Conservation (phyloP, 2,329 filamentous ascomycete species). For the Beauveria sp. region DNA sequence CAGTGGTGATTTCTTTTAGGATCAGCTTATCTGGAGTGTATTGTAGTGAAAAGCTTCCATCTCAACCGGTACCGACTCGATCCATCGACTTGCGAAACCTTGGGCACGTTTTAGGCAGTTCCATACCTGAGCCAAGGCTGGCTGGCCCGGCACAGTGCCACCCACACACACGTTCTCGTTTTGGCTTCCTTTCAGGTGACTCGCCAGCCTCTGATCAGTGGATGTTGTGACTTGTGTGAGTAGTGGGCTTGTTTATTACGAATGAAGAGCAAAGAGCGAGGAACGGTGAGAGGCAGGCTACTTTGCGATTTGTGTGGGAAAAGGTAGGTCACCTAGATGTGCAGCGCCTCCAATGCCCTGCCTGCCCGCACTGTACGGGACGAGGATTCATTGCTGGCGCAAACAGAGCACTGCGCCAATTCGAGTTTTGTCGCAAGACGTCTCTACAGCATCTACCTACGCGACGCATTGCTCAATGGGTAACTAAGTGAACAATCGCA, state of each 20-base stretch:
- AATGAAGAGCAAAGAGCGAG: background rate
- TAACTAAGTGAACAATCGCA: background rate
- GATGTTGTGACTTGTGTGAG: background rate
- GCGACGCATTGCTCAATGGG: background rate
- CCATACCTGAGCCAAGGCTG: slow-evolving; percentile 4
- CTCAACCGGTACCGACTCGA: slow-evolving; percentile 1
- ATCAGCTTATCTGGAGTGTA: no score
- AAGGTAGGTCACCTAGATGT: no score
- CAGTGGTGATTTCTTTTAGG: no score
- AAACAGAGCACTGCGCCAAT: background rate
- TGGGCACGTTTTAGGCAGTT: slow-evolving; percentile 9
- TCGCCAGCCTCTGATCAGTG: background rate
- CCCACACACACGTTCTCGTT: background rate
- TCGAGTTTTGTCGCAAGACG: background rate
- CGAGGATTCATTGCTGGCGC: background rate
- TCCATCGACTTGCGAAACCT: slow-evolving; percentile 8
- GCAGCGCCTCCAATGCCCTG: background rate
- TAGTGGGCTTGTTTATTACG: background rate
- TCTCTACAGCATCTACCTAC: background rate
- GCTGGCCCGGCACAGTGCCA: background rate
- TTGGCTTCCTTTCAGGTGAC: slow-evolving; percentile 5
- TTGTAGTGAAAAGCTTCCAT: background rate
- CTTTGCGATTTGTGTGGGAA: background rate
- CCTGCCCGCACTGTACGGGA: background rate
- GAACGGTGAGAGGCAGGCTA: background rate